Conservation (phyloP, 257 asterid genomes). For the Nicotiana undulata region DNA sequence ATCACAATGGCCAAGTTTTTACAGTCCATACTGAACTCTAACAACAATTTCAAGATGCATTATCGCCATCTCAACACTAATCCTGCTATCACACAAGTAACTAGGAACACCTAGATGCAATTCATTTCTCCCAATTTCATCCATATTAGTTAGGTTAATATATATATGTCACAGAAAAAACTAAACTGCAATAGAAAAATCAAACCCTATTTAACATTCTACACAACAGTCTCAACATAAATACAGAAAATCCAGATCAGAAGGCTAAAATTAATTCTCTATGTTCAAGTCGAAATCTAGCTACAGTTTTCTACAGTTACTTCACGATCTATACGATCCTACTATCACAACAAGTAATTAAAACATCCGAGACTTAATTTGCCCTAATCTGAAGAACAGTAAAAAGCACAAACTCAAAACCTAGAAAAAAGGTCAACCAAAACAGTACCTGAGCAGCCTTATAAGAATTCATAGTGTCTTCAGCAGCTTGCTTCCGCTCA, state of each 20-base stretch:
- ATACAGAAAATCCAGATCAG: neutral
- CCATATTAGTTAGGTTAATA: neutral
- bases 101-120: neutral
- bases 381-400: conserved; percentile 2
- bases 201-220: neutral
- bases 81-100: neutral
- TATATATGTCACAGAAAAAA: neutral
- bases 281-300: neutral
- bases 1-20: neutral
- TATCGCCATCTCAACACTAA: neutral
- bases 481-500: conserved; percentile 44
- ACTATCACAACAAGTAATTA: neutral
- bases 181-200: neutral
- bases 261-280: neutral
- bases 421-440: neutral
- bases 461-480: conserved; percentile 39
- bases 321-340: neutral
- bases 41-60: neutral
- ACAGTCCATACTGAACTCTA: neutral
- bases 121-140: neutral
- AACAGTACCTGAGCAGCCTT: conserved; percentile 40
- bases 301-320: neutral
- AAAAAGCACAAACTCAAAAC: neutral
- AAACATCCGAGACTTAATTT: too few relatives aligned
- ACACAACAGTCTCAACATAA: neutral